phyloP scores from a whole-genome alignment of 164 flowering plant species.

The Tetrastigma voinierianum region DNA sequence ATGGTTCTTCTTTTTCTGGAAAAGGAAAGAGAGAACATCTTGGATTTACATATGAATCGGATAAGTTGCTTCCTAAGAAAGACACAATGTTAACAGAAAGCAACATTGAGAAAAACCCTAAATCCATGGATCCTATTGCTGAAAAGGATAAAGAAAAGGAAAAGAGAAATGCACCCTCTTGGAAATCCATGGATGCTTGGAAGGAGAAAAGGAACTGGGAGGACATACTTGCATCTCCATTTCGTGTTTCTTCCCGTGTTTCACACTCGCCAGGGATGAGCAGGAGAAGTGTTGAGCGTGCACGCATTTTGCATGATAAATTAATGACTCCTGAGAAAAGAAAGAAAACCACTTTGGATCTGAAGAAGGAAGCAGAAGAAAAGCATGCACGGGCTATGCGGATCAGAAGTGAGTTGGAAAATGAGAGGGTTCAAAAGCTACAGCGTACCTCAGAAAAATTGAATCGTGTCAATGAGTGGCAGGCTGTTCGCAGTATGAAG shows the following conservation, averaged over 20 bases:
- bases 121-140: conserved; percentile 34
- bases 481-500: conserved; percentile 80
- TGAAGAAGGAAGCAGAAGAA: conserved; percentile 88
- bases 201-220: conserved; percentile 95
- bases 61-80: conserved; percentile 39
- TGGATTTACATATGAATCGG: conserved; percentile 41
- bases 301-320: conserved; percentile 80
- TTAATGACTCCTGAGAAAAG: conserved; percentile 94
- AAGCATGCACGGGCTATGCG: conserved; percentile 95
- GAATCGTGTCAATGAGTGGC: conserved; percentile 93
- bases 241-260: conserved; percentile 65
- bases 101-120: conserved; percentile 40
- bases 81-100: conserved; percentile 38
- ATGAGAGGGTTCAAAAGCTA: conserved; percentile 81
- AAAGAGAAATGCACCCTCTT: conserved; percentile 45
- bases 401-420: conserved; percentile 83
- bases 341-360: conserved; percentile 76
- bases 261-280: conserved; percentile 81
- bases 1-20: conserved; percentile 32
- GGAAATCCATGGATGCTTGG: conserved; percentile 92
- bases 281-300: conserved; percentile 81
- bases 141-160: conserved; percentile 83
- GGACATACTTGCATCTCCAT: conserved; percentile 78
- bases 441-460: conserved; percentile 88
- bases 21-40: conserved; percentile 41